Evolutionary conservation across 2,329 filamentous ascomycete genomes (phyloP).

Genomic region (Diplocarpon rosae): DNA sequence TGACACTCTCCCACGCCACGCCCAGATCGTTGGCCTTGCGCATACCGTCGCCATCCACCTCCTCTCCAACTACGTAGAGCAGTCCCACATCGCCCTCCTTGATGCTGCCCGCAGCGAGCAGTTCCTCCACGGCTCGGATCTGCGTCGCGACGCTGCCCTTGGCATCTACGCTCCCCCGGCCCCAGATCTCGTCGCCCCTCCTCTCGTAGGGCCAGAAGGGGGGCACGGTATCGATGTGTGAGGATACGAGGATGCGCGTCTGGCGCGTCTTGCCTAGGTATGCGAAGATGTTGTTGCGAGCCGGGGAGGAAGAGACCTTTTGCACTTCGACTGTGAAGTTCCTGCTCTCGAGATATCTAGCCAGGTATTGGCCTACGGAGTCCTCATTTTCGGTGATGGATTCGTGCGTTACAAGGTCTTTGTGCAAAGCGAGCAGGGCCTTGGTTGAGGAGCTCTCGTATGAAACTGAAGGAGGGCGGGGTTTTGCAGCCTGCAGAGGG

Average conservation of each 20-base stretch:
- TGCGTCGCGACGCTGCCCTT: conserved; percentile 64
- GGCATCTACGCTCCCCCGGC: conserved; percentile 64
- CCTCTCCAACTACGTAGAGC: conserved; percentile 71
- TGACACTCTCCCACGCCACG: conserved; percentile 52
- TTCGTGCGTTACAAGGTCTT: conserved; percentile 48
- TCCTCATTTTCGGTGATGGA: conserved; percentile 53
- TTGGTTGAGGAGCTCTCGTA: conserved; percentile 6
- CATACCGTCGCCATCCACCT: conserved; percentile 76
- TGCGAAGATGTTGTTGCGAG: conserved; percentile 49
- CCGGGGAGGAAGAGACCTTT: conserved; percentile 25
- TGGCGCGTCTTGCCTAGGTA: conserved; percentile 38
- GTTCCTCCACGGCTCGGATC: conserved; percentile 52
- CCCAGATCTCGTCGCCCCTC: conserved; percentile 43
- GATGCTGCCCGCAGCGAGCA: conserved; percentile 34
- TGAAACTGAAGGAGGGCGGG: conserved; percentile 1
- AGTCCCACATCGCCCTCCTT: conserved; percentile 43
- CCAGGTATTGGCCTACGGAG: conserved; percentile 46
- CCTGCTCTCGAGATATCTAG: conserved; percentile 41
- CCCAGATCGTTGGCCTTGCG: conserved; percentile 37
- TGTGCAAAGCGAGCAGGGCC: conserved; percentile 47
- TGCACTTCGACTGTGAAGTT: conserved; percentile 55
- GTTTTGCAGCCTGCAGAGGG: conserved; percentile 7
- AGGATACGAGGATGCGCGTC: conserved; percentile 42
- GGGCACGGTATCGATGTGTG: conserved; percentile 54
- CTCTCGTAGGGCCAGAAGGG: conserved; percentile 36